Conservation (phyloP, 768 basidiomycete species). For the Candolleomyces aberdarensis region DNA sequence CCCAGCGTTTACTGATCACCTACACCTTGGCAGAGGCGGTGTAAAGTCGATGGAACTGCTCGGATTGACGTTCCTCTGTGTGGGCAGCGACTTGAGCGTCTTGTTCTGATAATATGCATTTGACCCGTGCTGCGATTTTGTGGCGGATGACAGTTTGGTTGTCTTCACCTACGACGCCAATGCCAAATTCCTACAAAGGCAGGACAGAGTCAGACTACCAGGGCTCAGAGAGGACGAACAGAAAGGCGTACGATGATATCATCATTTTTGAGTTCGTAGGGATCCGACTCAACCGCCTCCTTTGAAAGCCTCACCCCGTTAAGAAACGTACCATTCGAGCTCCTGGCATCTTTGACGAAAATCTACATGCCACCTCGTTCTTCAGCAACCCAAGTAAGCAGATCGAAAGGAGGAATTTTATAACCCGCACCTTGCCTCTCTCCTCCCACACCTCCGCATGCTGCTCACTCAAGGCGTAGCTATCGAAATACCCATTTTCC, state of each 20-base stretch:
- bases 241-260: conserved; percentile 80
- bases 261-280: conserved; percentile 90
- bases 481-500: conserved; percentile 95
- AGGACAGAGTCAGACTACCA: neutral
- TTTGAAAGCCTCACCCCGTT: too few species aligned
- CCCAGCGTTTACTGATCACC: too few species aligned
- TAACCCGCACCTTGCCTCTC: too few species aligned
- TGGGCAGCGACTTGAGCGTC: conserved; percentile 76
- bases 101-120: conserved; percentile 83
- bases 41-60: too few species aligned
- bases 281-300: conserved; percentile 76
- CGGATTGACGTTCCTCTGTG: conserved; percentile 50
- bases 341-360: too few species aligned
- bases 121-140: conserved; percentile 94
- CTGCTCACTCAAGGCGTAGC: conserved; percentile 87
- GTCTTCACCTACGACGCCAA: conserved; percentile 98
- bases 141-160: conserved; percentile 97
- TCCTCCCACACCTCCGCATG: conserved; percentile 34
- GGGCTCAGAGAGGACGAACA: neutral
- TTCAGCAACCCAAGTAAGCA: too few species aligned
- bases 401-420: too few species aligned
- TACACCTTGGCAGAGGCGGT: too few species aligned
- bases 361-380: too few species aligned
- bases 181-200: conserved; percentile 87
- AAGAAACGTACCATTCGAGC: too few species aligned